A percentile compares a stretch with the other conserved stretches of the same genome.
Conservation (phyloP, 768 basidiomycete species). For the Vishniacozyma victoriae region DNA sequence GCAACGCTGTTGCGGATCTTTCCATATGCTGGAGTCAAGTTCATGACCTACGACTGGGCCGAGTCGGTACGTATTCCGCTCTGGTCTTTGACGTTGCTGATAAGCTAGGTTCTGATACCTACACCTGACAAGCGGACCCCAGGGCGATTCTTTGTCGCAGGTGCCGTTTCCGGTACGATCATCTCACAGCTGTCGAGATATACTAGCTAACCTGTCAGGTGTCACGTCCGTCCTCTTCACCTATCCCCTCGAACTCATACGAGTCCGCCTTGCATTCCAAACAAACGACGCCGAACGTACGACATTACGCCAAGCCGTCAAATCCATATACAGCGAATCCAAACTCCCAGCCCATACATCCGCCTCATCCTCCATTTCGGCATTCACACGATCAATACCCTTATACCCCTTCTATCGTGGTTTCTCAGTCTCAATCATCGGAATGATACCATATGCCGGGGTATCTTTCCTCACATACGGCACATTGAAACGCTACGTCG, state of each 20-base stretch:
- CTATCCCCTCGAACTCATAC: constrained; percentile 90
- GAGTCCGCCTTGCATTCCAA: constrained; percentile 90
- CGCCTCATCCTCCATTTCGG: constrained; percentile 23
- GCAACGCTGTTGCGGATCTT: constrained; percentile 89
- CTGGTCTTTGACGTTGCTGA: constrained; percentile 54
- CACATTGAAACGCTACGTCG: constrained; percentile 54
- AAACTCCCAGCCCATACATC: constrained; percentile 19
- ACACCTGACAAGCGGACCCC: constrained; percentile 72
- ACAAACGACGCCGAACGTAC: constrained; percentile 51
- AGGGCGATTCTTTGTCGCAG: constrained; percentile 71
- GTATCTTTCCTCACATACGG: constrained; percentile 92
- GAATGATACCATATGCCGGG: constrained; percentile 94
- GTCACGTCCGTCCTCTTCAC: constrained; percentile 83
- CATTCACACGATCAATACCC: constrained; percentile 37
- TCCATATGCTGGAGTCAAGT: constrained; percentile 95
- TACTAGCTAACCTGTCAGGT: constrained; percentile 51
- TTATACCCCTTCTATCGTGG: constrained; percentile 82
- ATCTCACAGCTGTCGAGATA: not conserved
- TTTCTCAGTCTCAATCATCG: constrained; percentile 83
- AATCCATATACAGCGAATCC: constrained; percentile 62
- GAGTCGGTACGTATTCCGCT: constrained; percentile 55
- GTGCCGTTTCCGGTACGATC: constrained; percentile 72
- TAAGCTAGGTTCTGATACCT: constrained; percentile 88
- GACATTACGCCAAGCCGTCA: constrained; percentile 53
- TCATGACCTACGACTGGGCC: constrained; percentile 88